Base-by-base conservation (phyloP, 129 eudicot species). In the Artemisia annua region DNA sequence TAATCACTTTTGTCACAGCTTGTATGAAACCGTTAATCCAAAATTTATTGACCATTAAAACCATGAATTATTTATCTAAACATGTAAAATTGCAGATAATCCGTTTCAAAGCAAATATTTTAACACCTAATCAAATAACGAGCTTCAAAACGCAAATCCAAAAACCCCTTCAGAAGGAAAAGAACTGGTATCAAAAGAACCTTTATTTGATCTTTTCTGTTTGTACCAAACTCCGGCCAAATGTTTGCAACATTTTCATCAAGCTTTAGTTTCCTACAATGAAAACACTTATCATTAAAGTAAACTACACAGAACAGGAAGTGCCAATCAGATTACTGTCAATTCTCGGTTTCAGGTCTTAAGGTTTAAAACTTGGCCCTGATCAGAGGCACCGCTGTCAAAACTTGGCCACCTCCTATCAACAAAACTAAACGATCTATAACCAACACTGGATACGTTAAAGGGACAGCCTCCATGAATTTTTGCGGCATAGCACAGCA, bases 171-270 rank as follows among this genome's bases (percentile, higher is more conserved):
- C 8, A 17, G 32, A 66, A 16, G 28, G 44, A 22, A 11, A 43
- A 53, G 46, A 59, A 92, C 98, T 48, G 17, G 63, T 44, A 63
- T 19, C 18, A 46, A 26, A 11, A 73, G 46, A 59, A 92, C 98
- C 90, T 89, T 92, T 82, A 92, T 92, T 50, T 69, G 75, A 63
- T 89, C 95, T 83, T 92, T 92, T 19, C 87, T 88, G 26, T 87
- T 89, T 24, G 83, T 35, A 64, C 82, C 84, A 60, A 92, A 92
- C 76, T 85, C 95, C 12, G 96, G 95, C 96, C 98, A 92, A 7
- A 89, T 78, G 75, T 83, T 81, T 74, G 86, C 87, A 50, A 92
- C 88, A 71, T 74, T 85, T 55, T 92, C 98, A 3, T 89, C 96
- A 43, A 87, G 96, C 83, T 81, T 87, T 76, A 92, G 69, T 69